Conservation (phyloP, 768 basidiomycete genomes). For the Amanita pallidorosea region DNA sequence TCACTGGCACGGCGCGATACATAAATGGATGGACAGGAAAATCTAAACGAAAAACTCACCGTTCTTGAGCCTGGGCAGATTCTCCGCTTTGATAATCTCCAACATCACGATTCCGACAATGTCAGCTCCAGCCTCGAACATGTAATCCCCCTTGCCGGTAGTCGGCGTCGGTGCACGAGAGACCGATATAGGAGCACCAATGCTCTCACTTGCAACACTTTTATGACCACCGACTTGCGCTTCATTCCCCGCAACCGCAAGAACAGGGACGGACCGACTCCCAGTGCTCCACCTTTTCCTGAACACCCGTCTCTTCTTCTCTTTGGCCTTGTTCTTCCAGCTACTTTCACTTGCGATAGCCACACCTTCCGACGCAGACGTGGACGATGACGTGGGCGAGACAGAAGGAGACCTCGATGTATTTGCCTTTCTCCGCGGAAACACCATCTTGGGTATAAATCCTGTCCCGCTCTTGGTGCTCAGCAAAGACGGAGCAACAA, state of each 20-base stretch:
- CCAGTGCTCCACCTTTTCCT: conserved; percentile 3
- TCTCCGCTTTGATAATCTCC: conserved; percentile 76
- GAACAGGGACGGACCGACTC: not conserved
- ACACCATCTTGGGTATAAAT: conserved; percentile 14
- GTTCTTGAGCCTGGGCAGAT: conserved; percentile 79
- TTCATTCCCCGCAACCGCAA: not conserved
- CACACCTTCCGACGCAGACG: not conserved
- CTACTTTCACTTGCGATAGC: not conserved
- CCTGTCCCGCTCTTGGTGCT: conserved; percentile 1
- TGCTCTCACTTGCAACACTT: not conserved
- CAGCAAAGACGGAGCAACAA: not conserved
- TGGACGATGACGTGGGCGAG: conserved; percentile 5
- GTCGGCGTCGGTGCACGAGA: conserved; percentile 6
- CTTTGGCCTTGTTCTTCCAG: not conserved
- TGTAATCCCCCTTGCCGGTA: conserved; percentile 24
- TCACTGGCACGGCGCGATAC: conserved; percentile 38
- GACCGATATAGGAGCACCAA: not conserved
- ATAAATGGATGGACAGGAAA: not conserved
- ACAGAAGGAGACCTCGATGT: not conserved
- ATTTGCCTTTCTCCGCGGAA: conserved; percentile 9
- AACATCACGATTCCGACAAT: conserved; percentile 93
- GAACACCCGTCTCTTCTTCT: conserved; percentile 1
- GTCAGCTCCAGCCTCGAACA: conserved; percentile 64
- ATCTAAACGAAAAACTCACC: conserved; percentile 29
- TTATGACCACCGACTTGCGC: not conserved